A percentile compares a stretch with the other conserved stretches of the same genome.
These are phyloP conservation scores for Jatropha podagrica DNA, from an alignment of 441 rosid genomes.

Conservation along the genomic window DNA sequence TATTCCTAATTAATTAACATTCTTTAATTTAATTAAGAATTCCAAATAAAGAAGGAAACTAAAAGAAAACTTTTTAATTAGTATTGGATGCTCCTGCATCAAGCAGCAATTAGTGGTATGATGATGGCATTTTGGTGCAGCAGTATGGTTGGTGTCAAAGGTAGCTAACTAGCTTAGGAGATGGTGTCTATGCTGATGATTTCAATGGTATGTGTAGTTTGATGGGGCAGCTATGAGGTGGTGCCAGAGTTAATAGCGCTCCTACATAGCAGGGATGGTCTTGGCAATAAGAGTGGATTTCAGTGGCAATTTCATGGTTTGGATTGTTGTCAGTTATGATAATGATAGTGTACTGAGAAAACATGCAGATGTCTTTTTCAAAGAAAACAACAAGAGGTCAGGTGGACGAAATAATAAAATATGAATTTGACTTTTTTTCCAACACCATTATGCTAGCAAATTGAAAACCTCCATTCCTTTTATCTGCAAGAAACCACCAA, in stretches of 20 bases:
- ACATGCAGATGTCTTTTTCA: background rate
- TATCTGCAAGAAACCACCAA: background rate
- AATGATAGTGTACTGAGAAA: background rate
- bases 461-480: background rate
- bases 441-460: background rate
- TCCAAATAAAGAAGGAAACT: too few relatives aligned
- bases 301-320: background rate
- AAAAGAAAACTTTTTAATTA: too few relatives aligned
- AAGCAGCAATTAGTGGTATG: too few relatives aligned
- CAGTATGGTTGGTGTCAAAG: background rate
- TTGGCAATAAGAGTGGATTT: background rate
- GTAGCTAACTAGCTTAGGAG: background rate
- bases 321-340: background rate
- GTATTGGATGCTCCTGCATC: too few relatives aligned
- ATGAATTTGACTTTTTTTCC: background rate
- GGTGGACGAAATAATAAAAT: background rate
- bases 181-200: background rate
- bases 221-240: background rate
- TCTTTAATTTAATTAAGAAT: too few relatives aligned
- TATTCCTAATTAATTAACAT: too few relatives aligned
- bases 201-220: background rate
- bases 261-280: background rate
- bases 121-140: background rate
- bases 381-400: background rate
- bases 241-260: background rate